Base-by-base conservation (phyloP, 2,329 filamentous ascomycete species). In the Cytospora mali region DNA sequence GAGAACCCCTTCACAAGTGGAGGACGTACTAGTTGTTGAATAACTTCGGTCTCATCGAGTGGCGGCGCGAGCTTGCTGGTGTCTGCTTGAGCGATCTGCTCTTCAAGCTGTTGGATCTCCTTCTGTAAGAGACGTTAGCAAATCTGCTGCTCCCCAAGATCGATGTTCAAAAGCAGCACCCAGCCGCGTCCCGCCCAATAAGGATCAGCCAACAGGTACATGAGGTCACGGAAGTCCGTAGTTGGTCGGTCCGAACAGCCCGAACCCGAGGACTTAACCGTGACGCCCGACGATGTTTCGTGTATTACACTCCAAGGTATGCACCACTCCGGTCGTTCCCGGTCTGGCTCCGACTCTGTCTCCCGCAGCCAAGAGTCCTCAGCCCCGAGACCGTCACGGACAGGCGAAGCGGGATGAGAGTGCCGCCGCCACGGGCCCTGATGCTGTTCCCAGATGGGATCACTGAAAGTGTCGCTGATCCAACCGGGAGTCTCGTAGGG, bases 41-140 rank as follows among this genome's bases (percentile, higher is more conserved):
- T 87, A 54, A 98, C 82, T 28, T 90, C 82, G 1, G 87, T 88
- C 75, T 97, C 94, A 65, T 84, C 86, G 66, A 91, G 79, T 2
- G 82, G 81, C 2, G 86, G 84, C 35, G 86, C 84, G 7, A 95
- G 77, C 25, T 74, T 79, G 29, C 84, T 80, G n/a, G 88, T 83
- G 67, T 75, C 79, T 62, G 84, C 79, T 50, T 72, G 70, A 35
- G 78, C 73, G 39, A 96, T 91, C 27, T 89, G 84, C 18, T 76
- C 75, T 58, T 84, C 80, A 13, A 92, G 81, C 5, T 74, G 77
- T n/a, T 74, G 70, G 71, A 84, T 84, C 74, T 92, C 88, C 68
- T 81, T 79, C 85, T 90, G 71, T 65, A 64, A 27, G 25, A 52
- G 31, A 10, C 14, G 42, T 65, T 29, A 65, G 64, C 25, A 21